Evolutionary conservation across 2,329 filamentous ascomycete species (phyloP), one percentile per base, ranked within the genome.

Genomic region (Grosmannia huntii): DNA sequence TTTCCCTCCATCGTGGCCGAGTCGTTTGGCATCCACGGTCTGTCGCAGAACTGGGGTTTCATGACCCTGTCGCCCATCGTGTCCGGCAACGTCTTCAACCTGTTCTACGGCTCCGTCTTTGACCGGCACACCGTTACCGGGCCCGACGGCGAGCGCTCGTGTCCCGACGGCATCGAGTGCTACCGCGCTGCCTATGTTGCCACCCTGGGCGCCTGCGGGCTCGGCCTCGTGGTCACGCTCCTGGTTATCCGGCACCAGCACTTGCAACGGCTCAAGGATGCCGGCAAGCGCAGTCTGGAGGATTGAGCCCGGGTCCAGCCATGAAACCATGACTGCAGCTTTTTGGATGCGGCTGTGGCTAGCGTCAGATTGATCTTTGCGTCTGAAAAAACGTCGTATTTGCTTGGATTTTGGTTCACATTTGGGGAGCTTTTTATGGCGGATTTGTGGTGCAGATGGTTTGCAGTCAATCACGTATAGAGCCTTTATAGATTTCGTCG

Each of bases 11-110:
- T 97, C 21, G 82, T 89, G 11, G 90, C 91, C 7, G 91, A 97
- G 68, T 86, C 87, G 0, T 99, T 99, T 69, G 94, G 94, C 9
- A 87, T 96, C 28, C 81, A 86, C 61, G 92, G 91, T 1, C 77
- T 99, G 53, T 90, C 87, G 58, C 89, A 96, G 68, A 99, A 97
- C 67, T 99, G 94, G 92, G 94, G 94, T 16, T 86, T 87, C 65
- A 95, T 99, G 84, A 96, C 90, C 0, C 76, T 96, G 53, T 86
- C 89, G 3, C 91, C 92, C 0, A 89, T 96, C 3, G 72, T 96
- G 31, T 90, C 86, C 10, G 91, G 90, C 55, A 95, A 97, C 65
- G 71, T 96, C 25, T 97, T 95, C 77, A 99, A 97, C 68, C 73
- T 96, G 1, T 83, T 94, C 59, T 99, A 97, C 68, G 94, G 94